phyloP scores from a whole-genome alignment of 345 rosid species.

The Hibiscus syriacus region DNA sequence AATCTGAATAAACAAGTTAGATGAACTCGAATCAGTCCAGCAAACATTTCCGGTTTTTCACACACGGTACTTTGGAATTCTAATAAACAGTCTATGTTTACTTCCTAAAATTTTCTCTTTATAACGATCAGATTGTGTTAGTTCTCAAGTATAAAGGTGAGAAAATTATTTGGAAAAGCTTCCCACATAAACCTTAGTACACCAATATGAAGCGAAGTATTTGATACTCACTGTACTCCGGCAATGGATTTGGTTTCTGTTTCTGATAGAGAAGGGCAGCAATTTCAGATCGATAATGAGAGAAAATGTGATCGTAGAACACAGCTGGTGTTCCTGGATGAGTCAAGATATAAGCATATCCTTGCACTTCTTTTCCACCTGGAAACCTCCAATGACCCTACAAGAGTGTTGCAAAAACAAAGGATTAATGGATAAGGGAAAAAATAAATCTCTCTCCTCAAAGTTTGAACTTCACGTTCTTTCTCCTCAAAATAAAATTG shows the following conservation, averaged over 20 bases:
- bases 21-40: neutral
- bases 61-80: neutral
- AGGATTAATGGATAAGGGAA: neutral
- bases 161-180: neutral
- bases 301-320: constrained; percentile 78
- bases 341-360: constrained; percentile 90
- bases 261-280: constrained; percentile 65
- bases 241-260: constrained; percentile 66
- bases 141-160: neutral
- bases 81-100: neutral
- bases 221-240: constrained; percentile 60
- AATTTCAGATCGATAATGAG: constrained; percentile 60
- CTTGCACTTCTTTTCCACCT: constrained; percentile 91
- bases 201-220: neutral
- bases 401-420: neutral
- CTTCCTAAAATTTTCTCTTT: neutral
- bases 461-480: neutral
- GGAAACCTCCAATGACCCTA: constrained; percentile 99
- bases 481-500: neutral
- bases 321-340: constrained; percentile 98
- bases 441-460: neutral
- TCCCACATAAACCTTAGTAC: neutral
- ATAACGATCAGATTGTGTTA: neutral
- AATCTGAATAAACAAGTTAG: too few species aligned
- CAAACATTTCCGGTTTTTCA: neutral